Evolutionary conservation across 371 early-diverging fungal species (phyloP), one percentile per base, ranked within the genome.

Genomic region (Sporodiniella umbellata): DNA sequence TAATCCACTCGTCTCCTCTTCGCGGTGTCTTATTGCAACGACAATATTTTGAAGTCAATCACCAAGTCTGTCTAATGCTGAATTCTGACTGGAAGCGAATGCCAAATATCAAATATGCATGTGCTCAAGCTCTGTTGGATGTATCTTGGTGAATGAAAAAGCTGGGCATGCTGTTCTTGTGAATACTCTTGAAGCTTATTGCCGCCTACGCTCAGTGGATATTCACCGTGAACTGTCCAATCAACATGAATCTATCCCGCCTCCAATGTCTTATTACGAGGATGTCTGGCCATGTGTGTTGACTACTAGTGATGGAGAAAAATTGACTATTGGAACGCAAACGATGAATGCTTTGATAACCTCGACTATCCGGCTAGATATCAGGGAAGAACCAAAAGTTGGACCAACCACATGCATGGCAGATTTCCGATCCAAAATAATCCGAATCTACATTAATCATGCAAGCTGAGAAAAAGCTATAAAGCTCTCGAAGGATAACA

Each of bases 341-440:
- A 54, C 47, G 28, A 59, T 59, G 37, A 54, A 54, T 30, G 60
- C 48, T 6, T 33, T 65, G 40, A 49, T 65, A 11, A 60, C 58
- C 5, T 57, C 66, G 6, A 57, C 54, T n/a, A 45, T 51, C 48
- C 47, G 47, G 45, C 45, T 51, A 11, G 48, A 51, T 35, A 35
- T 35, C 37, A 35, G 15, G 37, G 37, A 35, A 35, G 37, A 35
- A 35, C 37, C 37, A 35, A 35, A 35, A 35, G 37, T 35, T 35
- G 37, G 37, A 35, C 37, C 37, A 35, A 35, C 7, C 14, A 35
- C 37, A 35, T 35, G 37, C 7, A 35, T 17, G 15, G 37, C 37
- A 35, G 37, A 35, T 35, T 35, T 35, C 37, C 37, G 37, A 35
- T 35, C 37, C 37, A 35, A 35, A n/a, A 35, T 11, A 35, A 35